Percentiles rank a stretch among this genome's conserved stretches.
These are phyloP conservation scores for Neltuma alba DNA, from an alignment of 306 rosid genomes.

Conservation along the genomic window DNA sequence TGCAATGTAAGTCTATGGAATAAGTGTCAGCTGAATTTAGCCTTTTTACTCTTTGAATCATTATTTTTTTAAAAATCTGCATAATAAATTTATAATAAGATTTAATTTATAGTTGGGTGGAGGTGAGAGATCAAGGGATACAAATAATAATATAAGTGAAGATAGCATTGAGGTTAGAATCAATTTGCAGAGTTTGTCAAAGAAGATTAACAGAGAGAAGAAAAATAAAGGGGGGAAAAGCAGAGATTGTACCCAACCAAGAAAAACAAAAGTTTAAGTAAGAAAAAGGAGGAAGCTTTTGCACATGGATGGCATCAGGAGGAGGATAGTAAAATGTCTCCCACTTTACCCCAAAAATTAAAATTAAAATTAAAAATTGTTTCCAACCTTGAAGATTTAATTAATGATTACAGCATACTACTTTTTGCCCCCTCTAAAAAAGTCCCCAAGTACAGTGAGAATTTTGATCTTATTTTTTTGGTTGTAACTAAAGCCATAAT, in stretches of 20 bases:
- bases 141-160: background rate
- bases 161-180: constrained; percentile 12
- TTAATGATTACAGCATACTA: constrained; percentile 52
- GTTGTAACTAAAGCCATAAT: constrained; percentile 44
- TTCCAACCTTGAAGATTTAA: constrained; percentile 46
- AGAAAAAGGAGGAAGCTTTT: constrained; percentile 36
- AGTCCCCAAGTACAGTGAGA: constrained; percentile 9
- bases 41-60: too few species aligned
- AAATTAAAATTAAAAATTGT: background rate
- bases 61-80: too few species aligned
- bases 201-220: constrained; percentile 40
- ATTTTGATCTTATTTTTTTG: constrained; percentile 32
- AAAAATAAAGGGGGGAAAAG: constrained; percentile 36
- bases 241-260: constrained; percentile 37
- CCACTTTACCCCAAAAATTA: constrained; percentile 33
- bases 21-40: too few species aligned
- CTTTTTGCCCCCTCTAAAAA: constrained; percentile 37
- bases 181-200: constrained; percentile 45
- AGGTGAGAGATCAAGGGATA: background rate
- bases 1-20: too few species aligned
- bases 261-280: constrained; percentile 43
- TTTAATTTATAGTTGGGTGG: background rate
- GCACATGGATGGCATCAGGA: constrained; percentile 60
- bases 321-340: constrained; percentile 37
- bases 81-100: background rate